A percentile compares a stretch with the other conserved stretches of the same genome.
These are phyloP conservation scores for Rhynchosporium agropyri DNA, from an alignment of 2,329 filamentous ascomycete genomes.

Conservation along the genomic window DNA sequence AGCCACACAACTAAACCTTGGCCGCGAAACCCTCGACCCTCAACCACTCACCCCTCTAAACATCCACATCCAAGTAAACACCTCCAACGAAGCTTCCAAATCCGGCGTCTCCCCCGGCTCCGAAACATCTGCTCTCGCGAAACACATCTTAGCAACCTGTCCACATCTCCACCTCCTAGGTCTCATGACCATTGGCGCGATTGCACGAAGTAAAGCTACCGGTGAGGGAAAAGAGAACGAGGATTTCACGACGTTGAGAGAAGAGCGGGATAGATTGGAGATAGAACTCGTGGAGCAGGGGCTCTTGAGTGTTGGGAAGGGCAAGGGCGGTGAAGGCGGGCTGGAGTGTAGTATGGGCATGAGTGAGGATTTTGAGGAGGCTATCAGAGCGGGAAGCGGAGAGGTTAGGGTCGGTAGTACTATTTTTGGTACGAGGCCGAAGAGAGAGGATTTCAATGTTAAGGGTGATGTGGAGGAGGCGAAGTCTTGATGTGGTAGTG, in stretches of 20 bases:
- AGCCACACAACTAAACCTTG: slow-evolving; percentile 76
- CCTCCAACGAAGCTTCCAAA: slow-evolving; percentile 84
- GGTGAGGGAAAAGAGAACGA: slow-evolving; percentile 83
- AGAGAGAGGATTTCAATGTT: slow-evolving; percentile 36
- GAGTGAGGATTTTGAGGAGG: slow-evolving; percentile 94
- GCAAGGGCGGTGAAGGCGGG: slow-evolving; percentile 50
- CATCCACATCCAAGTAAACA: slow-evolving; percentile 94
- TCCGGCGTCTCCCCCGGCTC: slow-evolving; percentile 74
- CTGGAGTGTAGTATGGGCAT: slow-evolving; percentile 98
- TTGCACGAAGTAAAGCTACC: slow-evolving; percentile 77
- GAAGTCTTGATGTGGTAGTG: slow-evolving; percentile 20
- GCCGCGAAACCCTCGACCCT: slow-evolving; percentile 62
- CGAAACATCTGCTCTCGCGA: slow-evolving; percentile 66
- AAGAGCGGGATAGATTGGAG: slow-evolving; percentile 71
- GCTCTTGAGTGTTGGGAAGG: slow-evolving; percentile 74
- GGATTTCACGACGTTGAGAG: slow-evolving; percentile 73
- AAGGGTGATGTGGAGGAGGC: slow-evolving; percentile 28
- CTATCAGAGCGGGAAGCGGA: slow-evolving; percentile 78
- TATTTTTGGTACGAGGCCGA: slow-evolving; percentile 83
- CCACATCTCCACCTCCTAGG: slow-evolving; percentile 75
- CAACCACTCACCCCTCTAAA: slow-evolving; percentile 43
- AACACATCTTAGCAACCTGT: slow-evolving; percentile 69
- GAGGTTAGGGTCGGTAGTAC: slow-evolving; percentile 93
- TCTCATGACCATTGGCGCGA: slow-evolving; percentile 96
- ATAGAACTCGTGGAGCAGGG: slow-evolving; percentile 58